Conservation (phyloP, 2,329 filamentous ascomycete genomes). For the Fusarium pseudograminearum region DNA sequence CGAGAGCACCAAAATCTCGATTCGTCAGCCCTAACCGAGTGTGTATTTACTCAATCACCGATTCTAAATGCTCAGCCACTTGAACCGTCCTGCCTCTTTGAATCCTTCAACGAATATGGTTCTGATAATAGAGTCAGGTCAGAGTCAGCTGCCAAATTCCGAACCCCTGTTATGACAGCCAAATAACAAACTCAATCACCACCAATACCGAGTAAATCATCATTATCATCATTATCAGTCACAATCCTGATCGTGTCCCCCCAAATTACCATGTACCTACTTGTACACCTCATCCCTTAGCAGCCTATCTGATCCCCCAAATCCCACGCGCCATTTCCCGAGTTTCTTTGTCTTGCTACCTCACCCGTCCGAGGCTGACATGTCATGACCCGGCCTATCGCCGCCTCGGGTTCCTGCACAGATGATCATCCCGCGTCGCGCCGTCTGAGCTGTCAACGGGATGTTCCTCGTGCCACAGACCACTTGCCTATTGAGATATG, state of each 20-base stretch:
- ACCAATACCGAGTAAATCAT: conserved; percentile 13
- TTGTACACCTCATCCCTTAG: conserved; percentile 6
- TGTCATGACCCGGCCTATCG: conserved; percentile 40
- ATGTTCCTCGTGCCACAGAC: conserved; percentile 30
- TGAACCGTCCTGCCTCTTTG: background rate
- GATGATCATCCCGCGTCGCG: conserved; percentile 47
- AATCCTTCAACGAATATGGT: background rate
- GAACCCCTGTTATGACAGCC: conserved; percentile 8
- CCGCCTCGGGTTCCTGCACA: conserved; percentile 50
- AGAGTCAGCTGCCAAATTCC: conserved; percentile 10
- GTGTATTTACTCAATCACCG: conserved; percentile 2
- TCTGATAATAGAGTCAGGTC: conserved; percentile 1
- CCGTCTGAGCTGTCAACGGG: conserved; percentile 44
- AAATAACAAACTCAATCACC: conserved; percentile 19
- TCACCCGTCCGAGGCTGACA: conserved; percentile 19
- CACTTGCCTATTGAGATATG: conserved; percentile 31
- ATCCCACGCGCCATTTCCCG: conserved; percentile 44
- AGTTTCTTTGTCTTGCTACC: conserved; percentile 10
- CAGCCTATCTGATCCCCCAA: background rate
- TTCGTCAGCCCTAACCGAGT: conserved; percentile 14
- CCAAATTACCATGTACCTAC: conserved; percentile 19
- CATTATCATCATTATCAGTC: conserved; percentile 8
- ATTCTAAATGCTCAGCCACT: conserved; percentile 9
- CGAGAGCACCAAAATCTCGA: conserved; percentile 29
- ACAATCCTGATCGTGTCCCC: conserved; percentile 10